Percentiles rank a stretch among this genome's conserved stretches.
These are phyloP conservation scores for Rhodocollybia butyracea DNA, from an alignment of 768 basidiomycete genomes.

Conservation along the genomic window DNA sequence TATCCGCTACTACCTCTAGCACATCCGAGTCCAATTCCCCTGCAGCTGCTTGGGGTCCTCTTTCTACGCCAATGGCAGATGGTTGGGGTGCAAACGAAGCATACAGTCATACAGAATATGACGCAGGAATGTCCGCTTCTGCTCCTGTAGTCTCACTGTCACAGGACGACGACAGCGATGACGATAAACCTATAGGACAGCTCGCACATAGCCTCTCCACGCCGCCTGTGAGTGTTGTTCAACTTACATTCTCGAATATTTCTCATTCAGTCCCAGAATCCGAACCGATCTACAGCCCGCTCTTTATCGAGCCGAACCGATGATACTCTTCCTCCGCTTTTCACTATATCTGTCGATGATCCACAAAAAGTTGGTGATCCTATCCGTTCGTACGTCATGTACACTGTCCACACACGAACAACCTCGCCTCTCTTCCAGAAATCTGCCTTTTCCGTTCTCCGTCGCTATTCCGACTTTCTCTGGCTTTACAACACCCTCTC, in stretches of 20 bases:
- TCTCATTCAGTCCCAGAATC: not conserved
- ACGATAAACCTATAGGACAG: conserved; percentile 65
- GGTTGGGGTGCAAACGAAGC: conserved; percentile 50
- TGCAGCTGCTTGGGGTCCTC: conserved; percentile 14
- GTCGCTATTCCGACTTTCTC: conserved; percentile 97
- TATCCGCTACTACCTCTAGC: not conserved
- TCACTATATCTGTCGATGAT: conserved; percentile 90
- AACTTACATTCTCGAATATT: not conserved
- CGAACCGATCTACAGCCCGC: not conserved
- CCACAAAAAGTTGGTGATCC: conserved; percentile 98
- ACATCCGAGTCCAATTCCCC: not conserved
- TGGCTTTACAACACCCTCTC: conserved; percentile 93
- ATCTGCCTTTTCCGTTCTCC: conserved; percentile 85
- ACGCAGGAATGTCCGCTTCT: conserved; percentile 17
- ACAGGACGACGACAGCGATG: conserved; percentile 54
- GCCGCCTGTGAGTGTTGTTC: conserved; percentile 5
- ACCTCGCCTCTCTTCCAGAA: conserved; percentile 83
- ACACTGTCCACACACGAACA: conserved; percentile 91
- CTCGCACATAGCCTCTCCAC: conserved; percentile 23
- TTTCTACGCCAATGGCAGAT: conserved; percentile 14
- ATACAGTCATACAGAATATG: conserved; percentile 25
- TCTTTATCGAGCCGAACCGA: conserved; percentile 16
- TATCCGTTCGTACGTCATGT: conserved; percentile 91
- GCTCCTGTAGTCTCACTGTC: conserved; percentile 15
- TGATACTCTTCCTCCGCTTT: conserved; percentile 62